These are phyloP conservation scores for Roridomyces roridus DNA, from an alignment of 768 basidiomycete species.

Conservation along the genomic window DNA sequence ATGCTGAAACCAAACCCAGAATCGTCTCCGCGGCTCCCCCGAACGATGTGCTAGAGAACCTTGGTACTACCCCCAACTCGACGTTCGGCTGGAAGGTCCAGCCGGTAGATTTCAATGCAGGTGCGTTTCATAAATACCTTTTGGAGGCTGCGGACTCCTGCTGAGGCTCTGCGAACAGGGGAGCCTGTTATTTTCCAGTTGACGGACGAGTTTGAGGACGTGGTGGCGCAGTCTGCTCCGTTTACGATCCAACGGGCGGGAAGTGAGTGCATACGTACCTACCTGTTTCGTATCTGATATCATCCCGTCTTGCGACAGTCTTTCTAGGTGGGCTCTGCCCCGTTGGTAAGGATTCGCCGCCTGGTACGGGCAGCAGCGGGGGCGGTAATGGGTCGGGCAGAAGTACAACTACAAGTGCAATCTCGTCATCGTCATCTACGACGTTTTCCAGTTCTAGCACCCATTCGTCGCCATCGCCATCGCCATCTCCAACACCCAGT, in stretches of 20 bases:
- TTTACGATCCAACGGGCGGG: neutral
- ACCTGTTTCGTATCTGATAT: neutral
- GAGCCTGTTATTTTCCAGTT: conserved; percentile 1
- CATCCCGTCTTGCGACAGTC: neutral
- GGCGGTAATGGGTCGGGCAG: too few relatives aligned
- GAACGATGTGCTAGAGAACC: neutral
- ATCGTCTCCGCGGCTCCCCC: conserved; percentile 7
- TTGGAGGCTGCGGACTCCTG: too few relatives aligned
- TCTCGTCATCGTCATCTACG: too few relatives aligned
- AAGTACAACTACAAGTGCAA: too few relatives aligned
- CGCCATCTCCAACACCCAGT: too few relatives aligned
- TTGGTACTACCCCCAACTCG: neutral
- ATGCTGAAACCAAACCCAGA: neutral
- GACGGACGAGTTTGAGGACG: conserved; percentile 2
- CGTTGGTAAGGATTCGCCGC: too few relatives aligned
- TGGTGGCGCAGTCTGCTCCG: conserved; percentile 4
- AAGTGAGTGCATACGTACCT: neutral
- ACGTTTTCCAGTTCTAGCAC: too few relatives aligned
- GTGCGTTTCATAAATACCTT: too few relatives aligned
- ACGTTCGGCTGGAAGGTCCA: conserved; percentile 7
- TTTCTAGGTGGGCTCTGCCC: neutral
- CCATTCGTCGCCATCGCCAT: too few relatives aligned
- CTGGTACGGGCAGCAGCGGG: too few relatives aligned
- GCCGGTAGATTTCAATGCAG: neutral
- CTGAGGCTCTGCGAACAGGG: neutral